phyloP scores from a whole-genome alignment of 257 asterid species.

The Salvia miltiorrhiza region DNA sequence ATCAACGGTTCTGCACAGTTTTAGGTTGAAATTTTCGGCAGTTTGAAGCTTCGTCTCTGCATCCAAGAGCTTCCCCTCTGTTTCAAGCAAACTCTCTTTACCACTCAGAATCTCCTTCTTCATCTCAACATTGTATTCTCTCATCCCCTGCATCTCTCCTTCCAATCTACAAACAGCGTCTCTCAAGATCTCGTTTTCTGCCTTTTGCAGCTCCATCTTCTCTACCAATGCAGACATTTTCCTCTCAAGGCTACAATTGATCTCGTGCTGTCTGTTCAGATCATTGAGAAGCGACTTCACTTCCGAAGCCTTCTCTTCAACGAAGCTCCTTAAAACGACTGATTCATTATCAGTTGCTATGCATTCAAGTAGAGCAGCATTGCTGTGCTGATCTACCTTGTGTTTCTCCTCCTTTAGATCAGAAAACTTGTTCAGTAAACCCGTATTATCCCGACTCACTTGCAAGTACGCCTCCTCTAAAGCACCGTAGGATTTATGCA shows the following conservation, averaged over 20 bases:
- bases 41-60: slow-evolving; percentile 51
- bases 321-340: slow-evolving; percentile 37
- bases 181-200: slow-evolving; percentile 45
- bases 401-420: slow-evolving; percentile 55
- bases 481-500: slow-evolving; percentile 39
- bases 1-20: slow-evolving; percentile 45
- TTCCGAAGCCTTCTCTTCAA: slow-evolving; percentile 48
- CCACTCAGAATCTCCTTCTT: slow-evolving; percentile 44
- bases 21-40: slow-evolving; percentile 48
- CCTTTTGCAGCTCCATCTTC: slow-evolving; percentile 49
- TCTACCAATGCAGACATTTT: slow-evolving; percentile 40
- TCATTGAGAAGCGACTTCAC: slow-evolving; percentile 41
- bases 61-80: slow-evolving; percentile 50
- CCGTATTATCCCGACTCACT: slow-evolving; percentile 46
- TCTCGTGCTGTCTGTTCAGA: slow-evolving; percentile 39
- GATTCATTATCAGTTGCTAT: slow-evolving; percentile 40
- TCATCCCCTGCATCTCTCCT: slow-evolving; percentile 43
- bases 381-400: slow-evolving; percentile 42
- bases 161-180: slow-evolving; percentile 56
- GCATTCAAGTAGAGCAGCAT: slow-evolving; percentile 50
- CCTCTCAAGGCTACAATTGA: slow-evolving; percentile 36
- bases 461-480: slow-evolving; percentile 42
- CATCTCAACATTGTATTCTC: slow-evolving; percentile 45
- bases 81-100: slow-evolving; percentile 37
- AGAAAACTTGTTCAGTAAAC: slow-evolving; percentile 42